Percentiles rank a stretch among this genome's conserved stretches.
phyloP scores from a whole-genome alignment of 2,329 filamentous ascomycete genomes.

The Nemania bipapillata region DNA sequence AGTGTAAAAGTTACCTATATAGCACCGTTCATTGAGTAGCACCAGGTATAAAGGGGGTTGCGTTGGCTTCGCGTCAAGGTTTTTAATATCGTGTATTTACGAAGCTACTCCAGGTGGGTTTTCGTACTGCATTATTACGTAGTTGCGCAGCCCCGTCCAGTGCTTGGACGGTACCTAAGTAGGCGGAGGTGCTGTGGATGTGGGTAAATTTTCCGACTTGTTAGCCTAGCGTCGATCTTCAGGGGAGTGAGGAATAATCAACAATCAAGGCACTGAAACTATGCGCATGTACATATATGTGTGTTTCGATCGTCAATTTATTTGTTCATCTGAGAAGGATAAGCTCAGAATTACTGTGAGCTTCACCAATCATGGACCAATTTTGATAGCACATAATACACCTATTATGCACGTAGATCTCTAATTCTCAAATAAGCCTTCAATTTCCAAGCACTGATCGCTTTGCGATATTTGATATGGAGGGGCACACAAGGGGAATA shows the following conservation, averaged over 20 bases:
- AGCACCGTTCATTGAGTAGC: too few relatives aligned
- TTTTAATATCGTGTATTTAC: not conserved
- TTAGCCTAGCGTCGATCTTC: constrained; percentile 33
- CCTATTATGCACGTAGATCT: too few relatives aligned
- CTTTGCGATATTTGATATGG: not conserved
- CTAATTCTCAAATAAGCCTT: too few relatives aligned
- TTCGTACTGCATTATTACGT: constrained; percentile 14
- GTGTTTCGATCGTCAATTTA: not conserved
- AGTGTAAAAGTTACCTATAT: too few relatives aligned
- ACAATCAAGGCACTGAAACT: too few relatives aligned
- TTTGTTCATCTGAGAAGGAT: not conserved
- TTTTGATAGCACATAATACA: too few relatives aligned
- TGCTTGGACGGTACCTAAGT: not conserved
- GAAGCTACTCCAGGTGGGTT: not conserved
- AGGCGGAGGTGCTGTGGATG: not conserved
- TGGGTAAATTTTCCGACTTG: not conserved
- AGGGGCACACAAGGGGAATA: too few relatives aligned
- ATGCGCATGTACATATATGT: too few relatives aligned
- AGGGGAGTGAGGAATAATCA: constrained; percentile 13
- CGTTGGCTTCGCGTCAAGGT: too few relatives aligned
- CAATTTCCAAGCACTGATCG: not conserved
- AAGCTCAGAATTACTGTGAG: too few relatives aligned
- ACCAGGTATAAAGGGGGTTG: too few relatives aligned
- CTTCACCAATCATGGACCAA: too few relatives aligned
- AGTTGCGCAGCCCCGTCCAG: not conserved